These are phyloP conservation scores for Suillus spraguei DNA, from an alignment of 768 basidiomycete genomes.

Conservation along the genomic window DNA sequence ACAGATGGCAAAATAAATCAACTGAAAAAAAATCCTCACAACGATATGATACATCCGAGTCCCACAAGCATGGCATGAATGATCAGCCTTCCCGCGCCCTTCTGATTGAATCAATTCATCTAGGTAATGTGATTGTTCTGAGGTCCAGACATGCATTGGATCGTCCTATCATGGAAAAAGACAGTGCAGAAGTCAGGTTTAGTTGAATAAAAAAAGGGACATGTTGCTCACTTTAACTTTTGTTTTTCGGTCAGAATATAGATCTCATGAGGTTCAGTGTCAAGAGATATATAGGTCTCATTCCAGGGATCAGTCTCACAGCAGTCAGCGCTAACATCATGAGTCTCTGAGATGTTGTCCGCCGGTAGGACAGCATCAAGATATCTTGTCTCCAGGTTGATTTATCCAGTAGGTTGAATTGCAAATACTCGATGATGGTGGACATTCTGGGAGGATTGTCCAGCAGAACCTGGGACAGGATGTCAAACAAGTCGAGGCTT, in stretches of 20 bases:
- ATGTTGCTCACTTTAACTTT: not conserved
- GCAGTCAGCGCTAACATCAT: not conserved
- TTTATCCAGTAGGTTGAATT: too few relatives aligned
- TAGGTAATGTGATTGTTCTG: conserved; percentile 8
- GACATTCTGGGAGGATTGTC: too few relatives aligned
- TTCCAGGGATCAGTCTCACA: not conserved
- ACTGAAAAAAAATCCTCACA: conserved; percentile 18
- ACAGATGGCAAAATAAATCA: conserved; percentile 10
- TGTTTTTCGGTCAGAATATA: not conserved
- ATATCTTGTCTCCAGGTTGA: too few relatives aligned
- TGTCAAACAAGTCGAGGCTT: not conserved
- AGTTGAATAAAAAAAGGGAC: not conserved
- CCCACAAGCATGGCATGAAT: conserved; percentile 2
- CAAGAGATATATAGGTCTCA: not conserved
- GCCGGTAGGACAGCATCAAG: not conserved
- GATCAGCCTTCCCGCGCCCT: conserved; percentile 1
- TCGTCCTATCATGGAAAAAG: not conserved
- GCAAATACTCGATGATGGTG: too few relatives aligned
- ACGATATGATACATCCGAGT: not conserved
- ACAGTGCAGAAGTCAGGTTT: not conserved
- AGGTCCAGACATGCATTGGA: not conserved
- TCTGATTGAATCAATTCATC: conserved; percentile 11
- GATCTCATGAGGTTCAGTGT: not conserved
- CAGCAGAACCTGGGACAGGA: too few relatives aligned
- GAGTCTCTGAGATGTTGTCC: not conserved